Base-by-base conservation (phyloP, 176 grass and related monocot species). In the Typha latifolia region DNA sequence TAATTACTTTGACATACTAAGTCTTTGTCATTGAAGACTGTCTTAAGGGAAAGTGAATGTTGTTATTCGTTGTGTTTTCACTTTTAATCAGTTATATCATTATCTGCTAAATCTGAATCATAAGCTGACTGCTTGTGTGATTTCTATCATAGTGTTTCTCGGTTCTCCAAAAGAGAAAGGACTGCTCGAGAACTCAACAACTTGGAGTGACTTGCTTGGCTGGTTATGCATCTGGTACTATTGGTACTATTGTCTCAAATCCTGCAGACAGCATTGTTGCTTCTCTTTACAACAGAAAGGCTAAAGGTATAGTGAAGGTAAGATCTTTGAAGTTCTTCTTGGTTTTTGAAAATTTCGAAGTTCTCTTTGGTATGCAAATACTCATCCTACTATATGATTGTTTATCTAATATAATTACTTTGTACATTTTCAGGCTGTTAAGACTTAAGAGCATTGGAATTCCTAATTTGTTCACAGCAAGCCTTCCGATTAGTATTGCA, bases 71-170 rank as follows among this genome's bases (percentile, higher is more conserved):
- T 19, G 6, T 14, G 14, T n/a, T 19, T 9, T 14, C 3, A n/a
- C n/a, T 56, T 56, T 56, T 5, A 16, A 56, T 56, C 3, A 9
- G n/a, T 56, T 34, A 14, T 20, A 55, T 20, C 18, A 56, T n/a
- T 56, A 20, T 56, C 52, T 56, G 14, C 52, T n/a, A 56, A n/a
- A 56, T 56, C 18, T 19, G 7, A 6, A 19, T 20, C 12, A 52
- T 52, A 15, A 52, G 49, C 9, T 56, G 52, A 56, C 68, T 62
- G 22, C 71, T 69, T 10, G 3, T 85, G 81, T 71, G 92, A 85
- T 97, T 92, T 84, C 89, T 29, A 90, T 92, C 82, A 75, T 97
- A 50, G 92, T 97, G 94, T 92, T 97, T 84, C n/a, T 92, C 85
- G 0, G 75, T 97, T 53, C 81, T 97, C 73, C 85, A 97, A 76